Percentiles rank a stretch among this genome's conserved stretches.
Evolutionary conservation across 441 rosid genomes (phyloP).

Genomic region (Populus hybrid): DNA sequence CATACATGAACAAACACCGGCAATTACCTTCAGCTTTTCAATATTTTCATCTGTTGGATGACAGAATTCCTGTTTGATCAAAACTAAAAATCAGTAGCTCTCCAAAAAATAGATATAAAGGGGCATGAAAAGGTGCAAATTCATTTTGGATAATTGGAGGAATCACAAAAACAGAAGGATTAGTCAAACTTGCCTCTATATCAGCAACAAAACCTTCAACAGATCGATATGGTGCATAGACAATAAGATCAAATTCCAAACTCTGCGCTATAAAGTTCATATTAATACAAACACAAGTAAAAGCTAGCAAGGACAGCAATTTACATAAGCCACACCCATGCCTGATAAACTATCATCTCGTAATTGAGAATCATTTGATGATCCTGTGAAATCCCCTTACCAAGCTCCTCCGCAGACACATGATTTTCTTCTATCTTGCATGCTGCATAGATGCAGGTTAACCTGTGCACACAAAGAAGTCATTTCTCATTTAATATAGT

Average conservation of each 20-base stretch:
- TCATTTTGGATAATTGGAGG: neutral
- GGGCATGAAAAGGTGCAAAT: neutral
- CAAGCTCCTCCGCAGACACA: slow-evolving; percentile 99
- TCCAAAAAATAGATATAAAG: slow-evolving; percentile 5
- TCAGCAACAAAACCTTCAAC: slow-evolving; percentile 80
- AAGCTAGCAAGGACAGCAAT: slow-evolving; percentile 8
- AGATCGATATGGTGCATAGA: slow-evolving; percentile 85
- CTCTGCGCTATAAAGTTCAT: slow-evolving; percentile 50
- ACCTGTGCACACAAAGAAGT: slow-evolving; percentile 45
- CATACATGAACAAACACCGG: neutral
- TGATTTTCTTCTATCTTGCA: slow-evolving; percentile 98
- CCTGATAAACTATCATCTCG: slow-evolving; percentile 97
- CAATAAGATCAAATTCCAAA: slow-evolving; percentile 93
- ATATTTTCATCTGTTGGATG: slow-evolving; percentile 50
- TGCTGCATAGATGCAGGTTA: slow-evolving; percentile 92
- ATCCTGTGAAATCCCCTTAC: slow-evolving; percentile 95
- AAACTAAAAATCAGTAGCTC: slow-evolving; percentile 15
- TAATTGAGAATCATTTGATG: slow-evolving; percentile 95
- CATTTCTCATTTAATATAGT: slow-evolving; percentile 15
- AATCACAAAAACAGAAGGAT: neutral
- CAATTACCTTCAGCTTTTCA: slow-evolving; percentile 61
- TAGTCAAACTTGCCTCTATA: slow-evolving; percentile 55
- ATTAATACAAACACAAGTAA: slow-evolving; percentile 11
- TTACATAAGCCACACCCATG: slow-evolving; percentile 36
- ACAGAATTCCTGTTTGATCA: slow-evolving; percentile 48